These are phyloP conservation scores for Metrosideros polymorpha DNA, from an alignment of 441 rosid species.

Conservation along the genomic window DNA sequence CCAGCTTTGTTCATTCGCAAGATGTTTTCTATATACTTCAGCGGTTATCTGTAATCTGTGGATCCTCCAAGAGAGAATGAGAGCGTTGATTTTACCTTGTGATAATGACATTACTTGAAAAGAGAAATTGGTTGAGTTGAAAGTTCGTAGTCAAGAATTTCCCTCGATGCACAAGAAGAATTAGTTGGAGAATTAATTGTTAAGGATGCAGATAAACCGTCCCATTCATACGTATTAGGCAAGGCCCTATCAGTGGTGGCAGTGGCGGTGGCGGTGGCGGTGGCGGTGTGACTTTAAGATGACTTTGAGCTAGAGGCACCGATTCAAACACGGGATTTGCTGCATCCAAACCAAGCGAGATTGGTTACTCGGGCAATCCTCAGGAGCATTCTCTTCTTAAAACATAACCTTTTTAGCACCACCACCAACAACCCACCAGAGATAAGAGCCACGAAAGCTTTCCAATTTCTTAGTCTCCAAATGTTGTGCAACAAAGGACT, in stretches of 20 bases:
- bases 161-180: background rate
- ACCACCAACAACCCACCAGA: background rate
- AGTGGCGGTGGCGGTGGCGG: too few species aligned
- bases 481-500: background rate
- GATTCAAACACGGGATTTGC: background rate
- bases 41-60: background rate
- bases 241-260: background rate
- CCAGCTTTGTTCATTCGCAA: background rate
- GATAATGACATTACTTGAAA: background rate
- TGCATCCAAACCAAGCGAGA: background rate
- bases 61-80: background rate
- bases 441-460: background rate
- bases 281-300: background rate
- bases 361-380: background rate
- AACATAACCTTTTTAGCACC: background rate
- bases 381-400: background rate
- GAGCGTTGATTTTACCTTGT: background rate
- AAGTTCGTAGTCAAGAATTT: background rate
- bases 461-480: background rate
- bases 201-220: background rate
- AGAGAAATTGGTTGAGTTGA: background rate
- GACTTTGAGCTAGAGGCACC: background rate
- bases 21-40: background rate
- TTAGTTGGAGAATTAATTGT: background rate
- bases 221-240: background rate